Evolutionary conservation across 768 basidiomycete species (phyloP).

Genomic region (Lactarius sanguifluus): DNA sequence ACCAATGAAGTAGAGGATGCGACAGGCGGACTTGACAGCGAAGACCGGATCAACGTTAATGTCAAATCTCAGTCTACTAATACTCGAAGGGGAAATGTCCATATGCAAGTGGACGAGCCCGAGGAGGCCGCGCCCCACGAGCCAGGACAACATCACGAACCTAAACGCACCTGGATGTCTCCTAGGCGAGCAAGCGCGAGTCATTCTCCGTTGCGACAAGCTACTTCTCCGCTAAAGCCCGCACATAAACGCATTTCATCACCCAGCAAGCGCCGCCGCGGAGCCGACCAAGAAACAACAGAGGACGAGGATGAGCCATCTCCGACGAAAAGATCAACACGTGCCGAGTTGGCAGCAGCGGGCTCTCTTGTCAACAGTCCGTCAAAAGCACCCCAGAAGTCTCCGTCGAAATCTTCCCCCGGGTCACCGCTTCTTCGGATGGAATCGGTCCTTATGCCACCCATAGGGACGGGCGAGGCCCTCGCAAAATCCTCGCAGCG

Average conservation of each 20-base stretch:
- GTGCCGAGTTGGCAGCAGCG: neutral
- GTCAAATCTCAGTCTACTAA: neutral
- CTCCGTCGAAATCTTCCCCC: constrained; percentile 13
- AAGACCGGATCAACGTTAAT: constrained; percentile 30
- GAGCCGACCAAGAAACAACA: constrained; percentile 13
- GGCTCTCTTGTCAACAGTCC: neutral
- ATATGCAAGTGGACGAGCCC: constrained; percentile 9
- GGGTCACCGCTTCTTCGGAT: constrained; percentile 14
- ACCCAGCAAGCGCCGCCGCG: neutral
- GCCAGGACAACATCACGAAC: neutral
- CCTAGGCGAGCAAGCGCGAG: neutral
- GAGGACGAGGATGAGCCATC: constrained; percentile 1
- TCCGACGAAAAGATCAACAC: constrained; percentile 26
- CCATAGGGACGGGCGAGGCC: constrained; percentile 15
- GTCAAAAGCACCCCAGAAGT: constrained; percentile 15
- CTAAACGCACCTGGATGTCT: neutral
- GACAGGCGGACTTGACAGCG: constrained; percentile 28
- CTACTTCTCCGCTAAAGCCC: neutral
- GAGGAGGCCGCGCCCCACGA: neutral
- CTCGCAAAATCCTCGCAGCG: constrained; percentile 10
- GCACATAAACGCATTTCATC: neutral
- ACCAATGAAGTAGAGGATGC: constrained; percentile 35
- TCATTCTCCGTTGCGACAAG: constrained; percentile 4
- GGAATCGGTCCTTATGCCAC: constrained; percentile 27
- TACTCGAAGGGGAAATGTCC: neutral